phyloP scores from a whole-genome alignment of 192 early-diverging fungal species.

The Haplosporangium gracile region DNA sequence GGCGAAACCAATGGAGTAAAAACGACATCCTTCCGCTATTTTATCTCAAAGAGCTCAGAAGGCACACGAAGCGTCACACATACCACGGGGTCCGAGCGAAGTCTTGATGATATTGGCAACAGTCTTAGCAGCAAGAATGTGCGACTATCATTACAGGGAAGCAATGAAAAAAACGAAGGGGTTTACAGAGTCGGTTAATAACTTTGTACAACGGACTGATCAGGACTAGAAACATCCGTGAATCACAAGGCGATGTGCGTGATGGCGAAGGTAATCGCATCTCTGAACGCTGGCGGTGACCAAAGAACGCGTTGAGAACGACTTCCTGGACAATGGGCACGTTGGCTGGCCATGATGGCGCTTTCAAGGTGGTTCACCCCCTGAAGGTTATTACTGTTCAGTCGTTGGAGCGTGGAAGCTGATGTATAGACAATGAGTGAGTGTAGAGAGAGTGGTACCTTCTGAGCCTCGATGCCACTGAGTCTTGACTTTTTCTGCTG shows the following conservation, averaged over 20 bases:
- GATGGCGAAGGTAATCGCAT: background rate
- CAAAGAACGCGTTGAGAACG: background rate
- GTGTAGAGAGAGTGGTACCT: constrained; percentile 69
- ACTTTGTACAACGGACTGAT: constrained; percentile 1
- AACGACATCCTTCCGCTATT: background rate
- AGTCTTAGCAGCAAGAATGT: constrained; percentile 97
- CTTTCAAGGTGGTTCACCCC: background rate
- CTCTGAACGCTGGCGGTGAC: background rate
- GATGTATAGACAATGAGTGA: background rate
- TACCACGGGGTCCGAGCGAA: constrained; percentile 97
- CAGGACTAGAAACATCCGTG: constrained; percentile 2
- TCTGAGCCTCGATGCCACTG: constrained; percentile 94
- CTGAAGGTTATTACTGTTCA: constrained; percentile 1
- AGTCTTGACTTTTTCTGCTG: constrained; percentile 93
- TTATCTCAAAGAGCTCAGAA: background rate
- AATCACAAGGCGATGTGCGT: background rate
- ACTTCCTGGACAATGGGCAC: background rate
- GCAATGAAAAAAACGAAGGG: constrained; percentile 1
- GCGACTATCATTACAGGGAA: constrained; percentile 73
- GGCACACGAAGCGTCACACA: constrained; percentile 9
- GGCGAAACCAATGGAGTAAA: background rate
- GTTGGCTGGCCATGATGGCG: background rate
- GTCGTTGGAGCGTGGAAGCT: background rate
- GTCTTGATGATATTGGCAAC: constrained; percentile 98
- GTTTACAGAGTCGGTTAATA: background rate